Conservation (phyloP, 371 early-diverging fungal genomes). For the Mortierella sp. region DNA sequence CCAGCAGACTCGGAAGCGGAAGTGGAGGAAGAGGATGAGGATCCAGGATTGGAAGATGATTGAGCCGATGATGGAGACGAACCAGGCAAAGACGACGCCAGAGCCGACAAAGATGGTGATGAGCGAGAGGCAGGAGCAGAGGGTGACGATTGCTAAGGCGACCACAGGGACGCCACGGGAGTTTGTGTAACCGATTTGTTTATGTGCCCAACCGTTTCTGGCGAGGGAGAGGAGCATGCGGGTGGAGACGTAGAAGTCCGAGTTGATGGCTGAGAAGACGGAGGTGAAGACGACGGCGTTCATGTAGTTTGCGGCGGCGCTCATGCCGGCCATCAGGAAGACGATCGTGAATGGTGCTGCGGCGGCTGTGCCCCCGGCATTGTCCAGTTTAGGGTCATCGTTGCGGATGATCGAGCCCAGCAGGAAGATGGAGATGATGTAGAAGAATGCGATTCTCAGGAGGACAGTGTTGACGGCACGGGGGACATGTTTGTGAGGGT, state of each 20-base stretch:
- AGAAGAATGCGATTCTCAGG: slow-evolving; percentile 76
- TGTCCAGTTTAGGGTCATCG: slow-evolving; percentile 63
- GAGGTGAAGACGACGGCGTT: slow-evolving; percentile 50
- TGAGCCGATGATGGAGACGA: slow-evolving; percentile 75
- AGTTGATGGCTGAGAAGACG: slow-evolving; percentile 68
- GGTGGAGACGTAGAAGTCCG: slow-evolving; percentile 65
- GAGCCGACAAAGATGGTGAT: slow-evolving; percentile 57
- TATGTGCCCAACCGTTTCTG: slow-evolving; percentile 63
- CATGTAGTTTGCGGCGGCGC: slow-evolving; percentile 63
- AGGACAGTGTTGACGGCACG: slow-evolving; percentile 66
- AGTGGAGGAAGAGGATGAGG: slow-evolving; percentile 8
- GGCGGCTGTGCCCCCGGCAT: slow-evolving; percentile 31
- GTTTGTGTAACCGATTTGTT: slow-evolving; percentile 57
- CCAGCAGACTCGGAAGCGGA: slow-evolving; percentile 2
- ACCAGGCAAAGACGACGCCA: slow-evolving; percentile 63
- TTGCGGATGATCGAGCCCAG: slow-evolving; percentile 75
- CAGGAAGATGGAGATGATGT: slow-evolving; percentile 71
- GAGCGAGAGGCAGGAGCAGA: slow-evolving; percentile 62
- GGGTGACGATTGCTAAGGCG: slow-evolving; percentile 59
- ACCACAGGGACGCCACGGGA: slow-evolving; percentile 63
- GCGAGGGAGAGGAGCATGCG: slow-evolving; percentile 65
- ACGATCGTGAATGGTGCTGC: slow-evolving; percentile 77
- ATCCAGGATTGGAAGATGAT: slow-evolving; percentile 11
- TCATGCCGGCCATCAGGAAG: slow-evolving; percentile 65
- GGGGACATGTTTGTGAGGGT: slow-evolving; percentile 10